Percentiles rank a stretch among this genome's conserved stretches.
phyloP scores from a whole-genome alignment of 805 yeast genomes.

The Debaryomyces prosopidis region DNA sequence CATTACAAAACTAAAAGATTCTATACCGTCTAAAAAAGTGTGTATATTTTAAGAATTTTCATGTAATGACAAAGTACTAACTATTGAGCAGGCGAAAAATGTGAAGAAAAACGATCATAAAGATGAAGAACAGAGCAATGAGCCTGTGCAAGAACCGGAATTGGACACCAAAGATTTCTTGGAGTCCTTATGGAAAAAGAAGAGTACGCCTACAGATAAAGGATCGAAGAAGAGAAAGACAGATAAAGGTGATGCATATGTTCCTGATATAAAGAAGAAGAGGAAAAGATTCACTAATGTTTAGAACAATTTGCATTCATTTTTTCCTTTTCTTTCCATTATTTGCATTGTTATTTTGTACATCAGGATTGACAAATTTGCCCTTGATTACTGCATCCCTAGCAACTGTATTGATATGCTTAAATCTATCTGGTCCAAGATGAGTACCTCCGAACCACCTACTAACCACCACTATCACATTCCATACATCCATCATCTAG shows the following conservation, averaged over 20 bases:
- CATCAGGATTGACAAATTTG: slow-evolving; percentile 40
- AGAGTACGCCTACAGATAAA: slow-evolving; percentile 1
- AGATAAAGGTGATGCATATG: slow-evolving; percentile 8
- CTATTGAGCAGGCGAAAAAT: slow-evolving; percentile 7
- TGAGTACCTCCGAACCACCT: slow-evolving; percentile 94
- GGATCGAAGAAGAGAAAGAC: slow-evolving; percentile 8
- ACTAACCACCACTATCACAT: slow-evolving; percentile 81
- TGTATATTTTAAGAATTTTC: background rate
- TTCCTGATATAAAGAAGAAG: slow-evolving; percentile 13
- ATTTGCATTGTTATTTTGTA: slow-evolving; percentile 12
- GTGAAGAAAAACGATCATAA: slow-evolving; percentile 9
- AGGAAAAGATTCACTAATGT: slow-evolving; percentile 11
- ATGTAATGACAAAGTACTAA: background rate
- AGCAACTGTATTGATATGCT: slow-evolving; percentile 87
- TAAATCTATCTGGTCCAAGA: slow-evolving; percentile 91
- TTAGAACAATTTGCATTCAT: background rate
- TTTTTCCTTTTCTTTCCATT: slow-evolving; percentile 29
- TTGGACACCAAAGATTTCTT: slow-evolving; percentile 2
- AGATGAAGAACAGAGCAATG: slow-evolving; percentile 1
- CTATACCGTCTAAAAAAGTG: slow-evolving; percentile 1
- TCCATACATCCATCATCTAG: slow-evolving; percentile 73
- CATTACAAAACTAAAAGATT: slow-evolving; percentile 7
- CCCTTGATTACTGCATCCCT: slow-evolving; percentile 79
- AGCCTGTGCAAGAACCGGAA: background rate
- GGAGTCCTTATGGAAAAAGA: slow-evolving; percentile 6